phyloP scores from a whole-genome alignment of 2,329 filamentous ascomycete genomes.

The Teratosphaeria nubilosa region DNA sequence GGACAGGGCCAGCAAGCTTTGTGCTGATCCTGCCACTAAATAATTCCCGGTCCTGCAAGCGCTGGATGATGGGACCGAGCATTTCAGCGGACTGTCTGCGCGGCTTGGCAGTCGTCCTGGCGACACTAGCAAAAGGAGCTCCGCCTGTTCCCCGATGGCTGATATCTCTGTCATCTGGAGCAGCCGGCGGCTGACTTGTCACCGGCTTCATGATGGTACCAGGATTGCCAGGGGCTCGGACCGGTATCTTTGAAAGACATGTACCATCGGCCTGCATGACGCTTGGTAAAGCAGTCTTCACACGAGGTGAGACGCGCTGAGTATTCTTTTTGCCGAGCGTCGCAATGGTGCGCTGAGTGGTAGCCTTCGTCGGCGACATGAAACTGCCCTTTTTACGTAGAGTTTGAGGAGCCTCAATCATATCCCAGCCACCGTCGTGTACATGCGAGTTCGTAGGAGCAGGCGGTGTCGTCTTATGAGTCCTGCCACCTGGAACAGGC shows the following conservation, averaged over 20 bases:
- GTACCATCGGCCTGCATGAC: background rate
- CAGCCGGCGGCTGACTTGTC: too few relatives aligned
- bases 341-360: slow-evolving; percentile 16
- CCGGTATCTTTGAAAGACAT: background rate
- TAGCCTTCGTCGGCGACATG: slow-evolving; percentile 23
- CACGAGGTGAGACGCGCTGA: background rate
- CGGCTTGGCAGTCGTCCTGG: background rate
- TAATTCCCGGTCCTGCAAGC: background rate
- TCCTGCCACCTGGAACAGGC: background rate
- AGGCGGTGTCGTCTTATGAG: background rate
- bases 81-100: background rate
- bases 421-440: background rate
- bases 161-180: background rate
- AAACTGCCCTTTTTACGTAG: slow-evolving; percentile 22
- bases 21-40: background rate
- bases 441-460: background rate
- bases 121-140: background rate
- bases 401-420: background rate
- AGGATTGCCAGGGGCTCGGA: background rate
- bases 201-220: background rate
- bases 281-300: background rate
- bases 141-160: background rate
- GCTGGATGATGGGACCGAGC: background rate
- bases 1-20: background rate
- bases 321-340: slow-evolving; percentile 8